Evolutionary conservation across 352 stramenopile species (phyloP).

Genomic region (Peronosclerospora sorghi): DNA sequence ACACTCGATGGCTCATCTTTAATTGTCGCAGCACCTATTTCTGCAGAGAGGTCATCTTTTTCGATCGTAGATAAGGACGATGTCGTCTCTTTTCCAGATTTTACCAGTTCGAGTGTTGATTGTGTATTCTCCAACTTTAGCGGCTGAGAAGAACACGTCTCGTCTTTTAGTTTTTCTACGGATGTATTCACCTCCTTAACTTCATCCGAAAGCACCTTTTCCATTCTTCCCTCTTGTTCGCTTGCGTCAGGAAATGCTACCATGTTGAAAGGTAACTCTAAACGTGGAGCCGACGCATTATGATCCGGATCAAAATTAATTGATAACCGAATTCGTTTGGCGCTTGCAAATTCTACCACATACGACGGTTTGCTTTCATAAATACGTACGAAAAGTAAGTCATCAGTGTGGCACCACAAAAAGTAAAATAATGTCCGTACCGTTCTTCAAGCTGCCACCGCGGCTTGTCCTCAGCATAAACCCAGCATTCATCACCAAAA

Average conservation of each 20-base stretch:
- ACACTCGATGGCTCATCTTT: constrained; percentile 7
- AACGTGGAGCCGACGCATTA: constrained; percentile 11
- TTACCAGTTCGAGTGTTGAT: not conserved
- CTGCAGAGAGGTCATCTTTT: not conserved
- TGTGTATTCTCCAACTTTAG: constrained; percentile 7
- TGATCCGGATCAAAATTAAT: constrained; percentile 54
- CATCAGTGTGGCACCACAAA: not conserved
- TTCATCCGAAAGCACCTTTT: not conserved
- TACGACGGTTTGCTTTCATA: constrained; percentile 33
- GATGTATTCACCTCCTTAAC: not conserved
- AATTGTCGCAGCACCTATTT: not conserved
- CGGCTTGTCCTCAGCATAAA: constrained; percentile 71
- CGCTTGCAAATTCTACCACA: constrained; percentile 57
- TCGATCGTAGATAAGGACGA: not conserved
- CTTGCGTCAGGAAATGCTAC: constrained; percentile 6
- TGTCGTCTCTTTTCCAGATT: constrained; percentile 8
- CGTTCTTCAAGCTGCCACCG: constrained; percentile 41
- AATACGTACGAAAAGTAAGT: constrained; percentile 1
- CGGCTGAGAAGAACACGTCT: not conserved
- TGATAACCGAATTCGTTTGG: constrained; percentile 65
- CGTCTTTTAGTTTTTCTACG: constrained; percentile 4
- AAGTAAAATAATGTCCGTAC: constrained; percentile 4
- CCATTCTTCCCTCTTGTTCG: constrained; percentile 5
- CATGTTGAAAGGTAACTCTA: constrained; percentile 7
- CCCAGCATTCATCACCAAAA: constrained; percentile 77